Percentiles rank a stretch among this genome's conserved stretches.
These are phyloP conservation scores for Sporothrix euskadiensis DNA, from an alignment of 2,329 filamentous ascomycete species.

Conservation along the genomic window DNA sequence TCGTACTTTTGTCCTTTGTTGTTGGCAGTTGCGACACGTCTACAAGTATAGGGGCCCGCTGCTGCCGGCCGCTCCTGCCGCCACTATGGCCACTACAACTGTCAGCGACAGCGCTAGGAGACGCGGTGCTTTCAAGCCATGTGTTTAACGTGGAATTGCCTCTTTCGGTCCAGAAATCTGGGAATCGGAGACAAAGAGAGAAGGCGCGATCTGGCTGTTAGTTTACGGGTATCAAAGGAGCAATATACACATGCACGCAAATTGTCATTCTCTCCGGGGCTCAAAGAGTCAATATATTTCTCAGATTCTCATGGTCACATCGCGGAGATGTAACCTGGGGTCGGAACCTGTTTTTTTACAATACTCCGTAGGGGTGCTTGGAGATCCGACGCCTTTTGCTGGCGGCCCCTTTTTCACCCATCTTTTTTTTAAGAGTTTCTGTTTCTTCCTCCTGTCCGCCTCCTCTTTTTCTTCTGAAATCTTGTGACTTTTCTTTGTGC, in stretches of 20 bases:
- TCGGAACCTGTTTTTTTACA: background rate
- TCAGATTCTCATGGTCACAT: background rate
- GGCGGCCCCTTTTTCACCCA: background rate
- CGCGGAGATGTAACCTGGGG: background rate
- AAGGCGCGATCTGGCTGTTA: background rate
- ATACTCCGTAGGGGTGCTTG: background rate
- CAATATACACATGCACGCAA: too few species aligned
- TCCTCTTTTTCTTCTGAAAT: background rate
- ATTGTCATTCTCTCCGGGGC: background rate
- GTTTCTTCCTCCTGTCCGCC: background rate
- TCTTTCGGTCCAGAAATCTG: background rate
- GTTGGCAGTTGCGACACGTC: background rate
- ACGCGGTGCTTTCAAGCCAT: background rate
- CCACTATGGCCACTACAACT: background rate
- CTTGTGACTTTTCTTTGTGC: background rate
- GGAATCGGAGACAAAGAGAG: background rate
- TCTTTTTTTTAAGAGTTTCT: background rate
- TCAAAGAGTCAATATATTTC: background rate
- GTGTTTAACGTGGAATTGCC: conserved; percentile 1
- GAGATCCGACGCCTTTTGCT: background rate
- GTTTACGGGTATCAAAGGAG: background rate
- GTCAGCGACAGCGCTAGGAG: background rate
- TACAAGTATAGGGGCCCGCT: background rate
- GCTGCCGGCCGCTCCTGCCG: background rate
- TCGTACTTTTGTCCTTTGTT: background rate